A percentile compares a stretch with the other conserved stretches of the same genome.
phyloP scores from a whole-genome alignment of 108 stramenopile genomes.

The Ochromonas danica region DNA sequence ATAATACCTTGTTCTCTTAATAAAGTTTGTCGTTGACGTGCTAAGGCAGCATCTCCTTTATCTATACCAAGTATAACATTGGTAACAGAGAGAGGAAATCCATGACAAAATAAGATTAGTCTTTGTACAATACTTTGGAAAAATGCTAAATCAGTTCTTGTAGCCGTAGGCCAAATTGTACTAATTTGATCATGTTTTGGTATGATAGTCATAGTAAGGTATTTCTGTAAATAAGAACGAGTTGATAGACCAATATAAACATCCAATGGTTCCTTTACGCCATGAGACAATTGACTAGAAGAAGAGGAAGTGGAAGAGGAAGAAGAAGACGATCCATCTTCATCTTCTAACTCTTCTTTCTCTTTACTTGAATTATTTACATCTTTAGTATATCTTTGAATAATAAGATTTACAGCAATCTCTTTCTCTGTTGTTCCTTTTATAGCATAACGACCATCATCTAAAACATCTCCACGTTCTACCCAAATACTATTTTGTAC shows the following conservation, averaged over 20 bases:
- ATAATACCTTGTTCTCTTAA: constrained; percentile 41
- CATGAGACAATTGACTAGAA: too few species aligned
- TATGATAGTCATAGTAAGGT: not conserved
- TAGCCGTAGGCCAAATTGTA: constrained; percentile 17
- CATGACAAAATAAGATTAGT: not conserved
- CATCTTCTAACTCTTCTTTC: constrained; percentile 8
- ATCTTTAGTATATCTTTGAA: not conserved
- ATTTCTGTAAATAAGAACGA: constrained; percentile 7
- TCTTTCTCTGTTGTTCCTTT: constrained; percentile 22
- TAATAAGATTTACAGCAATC: constrained; percentile 9
- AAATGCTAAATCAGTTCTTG: not conserved
- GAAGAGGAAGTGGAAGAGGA: too few species aligned
- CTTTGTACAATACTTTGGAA: not conserved
- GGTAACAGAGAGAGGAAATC: not conserved
- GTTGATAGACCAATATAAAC: constrained; percentile 14
- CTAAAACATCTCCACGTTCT: constrained; percentile 28
- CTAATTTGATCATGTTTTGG: not conserved
- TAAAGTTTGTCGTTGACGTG: constrained; percentile 26
- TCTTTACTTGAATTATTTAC: not conserved
- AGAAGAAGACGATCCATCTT: too few species aligned
- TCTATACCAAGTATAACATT: constrained; percentile 20
- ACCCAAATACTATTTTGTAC: not conserved
- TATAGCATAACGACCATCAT: not conserved
- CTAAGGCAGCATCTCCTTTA: not conserved
- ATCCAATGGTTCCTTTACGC: constrained; percentile 31